Conservation (phyloP, 2,329 filamentous ascomycete genomes). For the Chrysosporium queenslandicum region DNA sequence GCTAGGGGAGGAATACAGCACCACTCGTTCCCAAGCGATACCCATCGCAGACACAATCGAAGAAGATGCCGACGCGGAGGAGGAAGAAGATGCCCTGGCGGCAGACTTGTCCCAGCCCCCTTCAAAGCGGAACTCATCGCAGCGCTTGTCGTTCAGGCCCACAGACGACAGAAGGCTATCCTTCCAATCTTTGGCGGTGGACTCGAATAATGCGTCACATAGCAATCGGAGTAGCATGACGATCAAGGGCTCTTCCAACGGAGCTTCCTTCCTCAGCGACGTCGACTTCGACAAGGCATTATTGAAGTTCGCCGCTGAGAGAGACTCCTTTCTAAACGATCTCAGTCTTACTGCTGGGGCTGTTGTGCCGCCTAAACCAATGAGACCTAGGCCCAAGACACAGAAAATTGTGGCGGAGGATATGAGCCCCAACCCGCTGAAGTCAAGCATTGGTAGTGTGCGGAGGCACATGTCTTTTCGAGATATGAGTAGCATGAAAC, state of each 20-base stretch:
- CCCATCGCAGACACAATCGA: constrained; percentile 49
- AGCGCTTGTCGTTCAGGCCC: constrained; percentile 11
- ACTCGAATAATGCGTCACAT: constrained; percentile 36
- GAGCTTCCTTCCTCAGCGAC: constrained; percentile 47
- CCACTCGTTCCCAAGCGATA: constrained; percentile 24
- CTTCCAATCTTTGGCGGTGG: constrained; percentile 5
- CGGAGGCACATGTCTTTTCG: constrained; percentile 83
- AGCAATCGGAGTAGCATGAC: constrained; percentile 58
- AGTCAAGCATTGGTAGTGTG: constrained; percentile 68
- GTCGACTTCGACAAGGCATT: constrained; percentile 91
- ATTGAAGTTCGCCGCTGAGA: constrained; percentile 87
- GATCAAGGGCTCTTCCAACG: constrained; percentile 40
- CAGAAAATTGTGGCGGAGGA: constrained; percentile 76
- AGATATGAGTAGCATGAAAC: constrained; percentile 91
- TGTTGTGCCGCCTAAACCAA: constrained; percentile 48
- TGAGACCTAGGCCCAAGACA: constrained; percentile 67
- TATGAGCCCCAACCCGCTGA: constrained; percentile 39
- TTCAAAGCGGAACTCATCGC: constrained; percentile 34
- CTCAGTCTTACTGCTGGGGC: constrained; percentile 79
- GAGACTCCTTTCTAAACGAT: constrained; percentile 87
- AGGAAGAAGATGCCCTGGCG: constrained; percentile 29
- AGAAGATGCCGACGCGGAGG: constrained; percentile 49
- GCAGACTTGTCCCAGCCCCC: constrained; percentile 34
- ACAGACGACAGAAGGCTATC: constrained; percentile 8
- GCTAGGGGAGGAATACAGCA: constrained; percentile 35